Base-by-base conservation (phyloP, 345 rosid genomes). In the Gossypium australe region DNA sequence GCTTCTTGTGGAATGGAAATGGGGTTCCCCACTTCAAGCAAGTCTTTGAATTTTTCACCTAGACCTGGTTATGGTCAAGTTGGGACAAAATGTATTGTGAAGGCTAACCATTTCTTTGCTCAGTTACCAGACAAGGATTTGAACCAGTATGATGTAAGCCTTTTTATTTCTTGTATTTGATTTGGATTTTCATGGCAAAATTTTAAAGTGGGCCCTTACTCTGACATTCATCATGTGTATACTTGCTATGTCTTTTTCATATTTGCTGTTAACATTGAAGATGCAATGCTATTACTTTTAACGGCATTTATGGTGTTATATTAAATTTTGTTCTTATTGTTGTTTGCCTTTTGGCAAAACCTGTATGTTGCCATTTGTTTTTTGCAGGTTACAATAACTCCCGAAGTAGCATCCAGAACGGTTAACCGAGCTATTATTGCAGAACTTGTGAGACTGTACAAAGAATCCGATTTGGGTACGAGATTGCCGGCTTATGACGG, bases 401-500 rank as follows among this genome's bases (percentile, higher is more conserved):
- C 99, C 75, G 95, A 96, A 85, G 97, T 92, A 79, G 85, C 91
- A 86, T 92, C 98, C 82, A 96, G 82, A 79, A 80, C 81, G 76
- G 87, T 89, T 61, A 96, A 96, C 90, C 88, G 98, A 83, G 92
- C 92, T 75, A 96, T 96, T 65, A 88, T 96, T 81, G 94, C 98
- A 63, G 98, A 96, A 82, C 90, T 96, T 79, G 97, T 96, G 55
- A 92, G 85, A 84, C 84, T 87, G 52, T 88, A 93, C 78, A 89
- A 85, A 84, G 98, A 96, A 79, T 89, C 99, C 75, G 94, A 92
- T 68, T 82, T 96, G 14, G 99, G 99, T 66, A 87, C 81, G 83
- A 88, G 97, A 83, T 87, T 96, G 70, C 99, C 99, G 51, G 99
- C 99, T 79, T 96, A 96, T 43, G 99, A 96, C 79, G 99, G 99